phyloP scores from a whole-genome alignment of 495 filamentous ascomycete genomes.

The Penicillium longicatenatum region DNA sequence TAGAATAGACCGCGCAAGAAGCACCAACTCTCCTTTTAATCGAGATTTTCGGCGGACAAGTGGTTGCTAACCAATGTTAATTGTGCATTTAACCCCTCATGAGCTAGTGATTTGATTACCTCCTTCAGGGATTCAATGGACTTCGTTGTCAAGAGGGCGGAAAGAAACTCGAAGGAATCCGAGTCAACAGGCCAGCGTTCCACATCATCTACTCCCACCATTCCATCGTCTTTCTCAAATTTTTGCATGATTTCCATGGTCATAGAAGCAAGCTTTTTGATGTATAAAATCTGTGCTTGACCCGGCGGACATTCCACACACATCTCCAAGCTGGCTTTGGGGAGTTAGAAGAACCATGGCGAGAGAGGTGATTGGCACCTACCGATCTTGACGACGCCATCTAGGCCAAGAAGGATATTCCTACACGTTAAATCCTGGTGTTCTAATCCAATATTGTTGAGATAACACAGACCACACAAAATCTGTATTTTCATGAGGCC shows the following conservation, averaged over 20 bases:
- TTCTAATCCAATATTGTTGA: slow-evolving; percentile 3
- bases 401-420: slow-evolving; percentile 13
- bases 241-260: slow-evolving; percentile 42
- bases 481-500: slow-evolving; percentile 12
- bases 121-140: slow-evolving; percentile 24
- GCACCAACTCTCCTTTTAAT: slow-evolving; percentile 12
- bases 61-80: too few relatives aligned
- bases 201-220: slow-evolving; percentile 34
- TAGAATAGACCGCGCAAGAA: slow-evolving; percentile 14
- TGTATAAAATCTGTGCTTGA: slow-evolving; percentile 12
- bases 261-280: slow-evolving; percentile 27
- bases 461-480: slow-evolving; percentile 10
- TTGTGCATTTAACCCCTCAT: too few relatives aligned
- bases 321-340: slow-evolving; percentile 15
- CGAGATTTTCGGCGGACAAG: slow-evolving; percentile 15
- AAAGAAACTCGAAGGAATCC: slow-evolving; percentile 30
- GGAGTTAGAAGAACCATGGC: too few relatives aligned
- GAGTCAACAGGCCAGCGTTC: slow-evolving; percentile 33
- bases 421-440: slow-evolving; percentile 8
- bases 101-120: slow-evolving; percentile 7
- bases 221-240: slow-evolving; percentile 37
- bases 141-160: slow-evolving; percentile 17
- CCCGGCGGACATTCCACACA: slow-evolving; percentile 3
- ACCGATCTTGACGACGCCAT: slow-evolving; percentile 19
- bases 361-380: too few relatives aligned